A percentile compares a stretch with the other conserved stretches of the same genome.
Evolutionary conservation across 2,329 filamentous ascomycete genomes (phyloP).

Genomic region (Exophiala oligosperma): DNA sequence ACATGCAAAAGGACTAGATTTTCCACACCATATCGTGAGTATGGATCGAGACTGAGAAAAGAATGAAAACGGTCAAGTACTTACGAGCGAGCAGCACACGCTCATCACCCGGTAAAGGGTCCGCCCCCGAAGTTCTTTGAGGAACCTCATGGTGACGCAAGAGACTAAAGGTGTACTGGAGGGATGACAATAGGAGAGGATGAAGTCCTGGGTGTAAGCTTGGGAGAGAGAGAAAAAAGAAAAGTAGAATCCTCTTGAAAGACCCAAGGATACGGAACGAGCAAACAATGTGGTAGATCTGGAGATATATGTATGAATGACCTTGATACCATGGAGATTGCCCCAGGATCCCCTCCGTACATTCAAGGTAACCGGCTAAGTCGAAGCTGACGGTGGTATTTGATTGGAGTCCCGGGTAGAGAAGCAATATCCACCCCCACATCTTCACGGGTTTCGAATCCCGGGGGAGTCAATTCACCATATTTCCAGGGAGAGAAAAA

Average conservation of each 20-base stretch:
- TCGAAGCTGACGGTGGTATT: neutral
- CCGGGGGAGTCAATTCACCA: conserved; percentile 12
- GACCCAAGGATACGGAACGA: neutral
- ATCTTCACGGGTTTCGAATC: conserved; percentile 15
- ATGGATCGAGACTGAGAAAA: neutral
- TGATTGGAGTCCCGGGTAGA: conserved; percentile 5
- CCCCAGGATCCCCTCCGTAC: neutral
- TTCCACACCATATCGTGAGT: too few species aligned
- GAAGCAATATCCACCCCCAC: conserved; percentile 9
- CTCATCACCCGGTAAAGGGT: conserved; percentile 33
- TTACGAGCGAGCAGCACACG: conserved; percentile 30
- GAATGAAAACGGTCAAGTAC: neutral
- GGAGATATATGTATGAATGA: conserved; percentile 6
- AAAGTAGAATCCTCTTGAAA: neutral
- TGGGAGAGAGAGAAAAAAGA: neutral
- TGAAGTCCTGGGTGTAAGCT: too few species aligned
- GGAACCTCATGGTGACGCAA: conserved; percentile 3
- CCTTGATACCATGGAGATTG: neutral
- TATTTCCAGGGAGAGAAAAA: too few species aligned
- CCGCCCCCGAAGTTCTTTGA: conserved; percentile 28
- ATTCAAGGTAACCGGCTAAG: neutral
- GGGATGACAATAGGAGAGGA: too few species aligned
- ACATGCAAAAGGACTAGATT: conserved; percentile 34
- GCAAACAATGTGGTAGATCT: neutral
- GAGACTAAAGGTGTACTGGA: too few species aligned